Base-by-base conservation (phyloP, 768 basidiomycete genomes). In the Boletales sp. region DNA sequence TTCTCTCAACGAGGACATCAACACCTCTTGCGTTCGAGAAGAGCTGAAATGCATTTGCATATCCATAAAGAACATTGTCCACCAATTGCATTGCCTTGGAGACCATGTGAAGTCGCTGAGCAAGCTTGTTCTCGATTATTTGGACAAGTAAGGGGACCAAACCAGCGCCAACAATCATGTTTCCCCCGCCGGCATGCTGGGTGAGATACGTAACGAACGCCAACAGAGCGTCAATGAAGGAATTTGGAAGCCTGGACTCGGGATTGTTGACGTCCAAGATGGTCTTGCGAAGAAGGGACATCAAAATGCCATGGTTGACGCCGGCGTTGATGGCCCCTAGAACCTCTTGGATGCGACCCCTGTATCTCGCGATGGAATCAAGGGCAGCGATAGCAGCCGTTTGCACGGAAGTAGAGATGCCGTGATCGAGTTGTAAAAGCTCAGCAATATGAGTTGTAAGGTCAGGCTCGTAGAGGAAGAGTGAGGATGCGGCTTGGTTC, bases 391-490 rank as follows among this genome's bases (percentile, higher is more conserved):
- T 79, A 14, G 94, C 90, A 2, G 90, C 86, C 3, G 86, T 87
- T 67, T 94, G 89, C 8, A 97, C 80, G 27, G 76, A 66, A 41
- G 84, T 72, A 9, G 87, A 81, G 24, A 95, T 77, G 35, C 77
- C 79, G 40, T 75, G 77, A 61, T 92, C 88, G 37, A 90, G 79
- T 60, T 91, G 90, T 36, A 98, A 77, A 19, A 98, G 77, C 60
- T 94, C 92, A 11, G 94, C 91, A 51, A 97, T 76, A 61, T 94
- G 90, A 2, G 79, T 73, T 57, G 97, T 84, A 45, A 98, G 76
- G 60, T 97, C 94, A 8, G 95, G 95, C 66, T 98, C 94, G 61
- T 93, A 94, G 11, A 98, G 77, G 73, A 98, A 95, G 38, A 98
- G 76, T 8, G 86, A 81, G 5, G 87, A 82, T 36, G 84, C 79